Percentiles rank a stretch among this genome's conserved stretches.
Conservation (phyloP, 805 yeast species). For the Danielozyma ontarioensis region DNA sequence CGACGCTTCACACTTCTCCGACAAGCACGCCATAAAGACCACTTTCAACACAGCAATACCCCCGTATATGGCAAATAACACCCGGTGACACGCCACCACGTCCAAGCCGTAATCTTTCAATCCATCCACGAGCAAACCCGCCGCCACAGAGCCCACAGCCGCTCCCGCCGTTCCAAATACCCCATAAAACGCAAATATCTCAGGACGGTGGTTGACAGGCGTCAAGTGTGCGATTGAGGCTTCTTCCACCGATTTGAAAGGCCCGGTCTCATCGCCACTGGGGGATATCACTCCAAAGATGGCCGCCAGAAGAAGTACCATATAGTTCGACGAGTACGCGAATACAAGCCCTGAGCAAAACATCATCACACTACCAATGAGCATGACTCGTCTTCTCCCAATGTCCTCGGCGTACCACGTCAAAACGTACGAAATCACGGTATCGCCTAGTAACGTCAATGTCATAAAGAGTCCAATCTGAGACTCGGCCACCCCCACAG, state of each 20-base stretch:
- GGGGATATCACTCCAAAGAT: conserved; percentile 84
- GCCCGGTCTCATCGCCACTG: conserved; percentile 87
- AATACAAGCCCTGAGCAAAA: conserved; percentile 60
- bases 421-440: conserved; percentile 58
- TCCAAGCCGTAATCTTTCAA: conserved; percentile 29
- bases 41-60: conserved; percentile 50
- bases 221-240: conserved; percentile 78
- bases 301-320: conserved; percentile 61
- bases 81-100: conserved; percentile 44
- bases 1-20: conserved; percentile 50
- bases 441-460: conserved; percentile 74
- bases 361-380: conserved; percentile 66
- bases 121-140: conserved; percentile 56
- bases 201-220: conserved; percentile 58
- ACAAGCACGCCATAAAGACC: conserved; percentile 43
- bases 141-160: conserved; percentile 63
- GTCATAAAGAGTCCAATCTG: conserved; percentile 79
- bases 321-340: conserved; percentile 48
- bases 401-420: conserved; percentile 74
- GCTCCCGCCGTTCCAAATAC: conserved; percentile 65
- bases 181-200: conserved; percentile 70
- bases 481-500: conserved; percentile 49
- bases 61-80: conserved; percentile 54
- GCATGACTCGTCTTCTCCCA: conserved; percentile 64
- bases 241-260: conserved; percentile 83